Evolutionary conservation across 164 flowering plant species (phyloP).

Genomic region (Liquidambar formosana): DNA sequence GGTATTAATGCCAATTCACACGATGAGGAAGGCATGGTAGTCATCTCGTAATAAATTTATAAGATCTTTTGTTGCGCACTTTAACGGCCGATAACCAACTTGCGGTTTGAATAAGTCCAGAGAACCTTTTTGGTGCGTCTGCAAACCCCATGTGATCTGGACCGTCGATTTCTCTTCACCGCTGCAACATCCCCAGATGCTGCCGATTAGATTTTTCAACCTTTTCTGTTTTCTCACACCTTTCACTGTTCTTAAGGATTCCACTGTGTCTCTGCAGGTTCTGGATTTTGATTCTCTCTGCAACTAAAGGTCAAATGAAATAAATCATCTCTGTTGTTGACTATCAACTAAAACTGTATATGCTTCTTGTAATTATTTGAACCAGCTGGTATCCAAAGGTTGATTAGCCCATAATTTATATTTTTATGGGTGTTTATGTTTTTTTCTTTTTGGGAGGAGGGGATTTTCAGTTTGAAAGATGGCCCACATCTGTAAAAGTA

Average conservation of each 20-base stretch:
- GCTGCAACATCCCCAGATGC: not conserved
- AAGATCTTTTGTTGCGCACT: not conserved
- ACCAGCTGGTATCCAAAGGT: not conserved
- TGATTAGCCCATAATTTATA: too few relatives aligned
- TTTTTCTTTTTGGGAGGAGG: too few relatives aligned
- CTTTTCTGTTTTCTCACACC: slow-evolving; percentile 9
- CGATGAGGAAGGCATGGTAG: too few relatives aligned
- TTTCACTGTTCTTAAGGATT: slow-evolving; percentile 3
- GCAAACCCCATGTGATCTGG: too few relatives aligned
- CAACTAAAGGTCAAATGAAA: slow-evolving; percentile 11
- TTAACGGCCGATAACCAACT: slow-evolving; percentile 36
- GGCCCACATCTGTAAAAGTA: too few relatives aligned
- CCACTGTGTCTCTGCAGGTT: not conserved
- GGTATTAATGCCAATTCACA: too few relatives aligned
- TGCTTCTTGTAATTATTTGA: not conserved
- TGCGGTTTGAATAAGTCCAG: slow-evolving; percentile 18
- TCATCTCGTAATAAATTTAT: too few relatives aligned
- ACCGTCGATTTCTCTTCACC: not conserved
- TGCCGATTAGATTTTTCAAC: slow-evolving; percentile 16
- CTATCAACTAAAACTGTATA: slow-evolving; percentile 1
- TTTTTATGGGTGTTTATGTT: too few relatives aligned
- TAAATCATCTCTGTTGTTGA: slow-evolving; percentile 14
- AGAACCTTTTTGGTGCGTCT: too few relatives aligned
- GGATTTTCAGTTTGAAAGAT: too few relatives aligned
- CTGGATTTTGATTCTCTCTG: slow-evolving; percentile 18